Base-by-base conservation (phyloP, 2,329 filamentous ascomycete species). In the Coleophoma eucalyptorum region DNA sequence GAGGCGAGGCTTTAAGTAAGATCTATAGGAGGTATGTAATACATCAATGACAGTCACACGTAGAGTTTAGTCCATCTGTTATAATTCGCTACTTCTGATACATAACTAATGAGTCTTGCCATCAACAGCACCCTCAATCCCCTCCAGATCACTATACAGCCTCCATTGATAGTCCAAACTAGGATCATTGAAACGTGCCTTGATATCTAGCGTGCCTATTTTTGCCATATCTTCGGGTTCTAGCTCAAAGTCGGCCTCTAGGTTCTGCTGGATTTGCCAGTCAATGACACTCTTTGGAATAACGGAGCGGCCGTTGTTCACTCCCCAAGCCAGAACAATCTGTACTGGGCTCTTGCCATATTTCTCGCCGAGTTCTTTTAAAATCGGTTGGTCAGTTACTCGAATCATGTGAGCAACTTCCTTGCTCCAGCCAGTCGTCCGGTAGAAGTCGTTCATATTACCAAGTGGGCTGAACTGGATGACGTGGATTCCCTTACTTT, bases 201-300 rank as follows among this genome's bases (percentile, higher is more conserved):
- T 58, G 6, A 68, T 62, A 46, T 69, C 72, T 11, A 73, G 43
- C 16, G 46, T 44, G 54, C 2, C 46, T 26, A 60, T 68, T 45
- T 70, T 70, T 19, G 67, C 63, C 75, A 77, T 74, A 79, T 79
- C 56, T 66, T 69, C 62, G 78, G 52, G 43, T 78, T 79, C 49
- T 75, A 50, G 15, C 33, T 48, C 44, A 21, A 62, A 61, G 48
- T 61, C 56, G n/a, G 52, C 52, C 13, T 48, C 54, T 12, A 62
- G 18, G 41, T 62, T 62, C 53, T 58, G 50, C 41, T 60, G 52
- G 26, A 67, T 64, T 51, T 67, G 65, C 62, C 65, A 67, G 43
- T 63, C 62, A 34, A 67, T 65, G 4, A 60, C 62, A 51, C 67
- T 70, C 57, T 71, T 71, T 1, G 67, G 67, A 10, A 70, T 70